Evolutionary conservation across 352 stramenopile genomes (phyloP), one percentile per base, ranked within the genome.

Genomic region (Pythium utonaiense): DNA sequence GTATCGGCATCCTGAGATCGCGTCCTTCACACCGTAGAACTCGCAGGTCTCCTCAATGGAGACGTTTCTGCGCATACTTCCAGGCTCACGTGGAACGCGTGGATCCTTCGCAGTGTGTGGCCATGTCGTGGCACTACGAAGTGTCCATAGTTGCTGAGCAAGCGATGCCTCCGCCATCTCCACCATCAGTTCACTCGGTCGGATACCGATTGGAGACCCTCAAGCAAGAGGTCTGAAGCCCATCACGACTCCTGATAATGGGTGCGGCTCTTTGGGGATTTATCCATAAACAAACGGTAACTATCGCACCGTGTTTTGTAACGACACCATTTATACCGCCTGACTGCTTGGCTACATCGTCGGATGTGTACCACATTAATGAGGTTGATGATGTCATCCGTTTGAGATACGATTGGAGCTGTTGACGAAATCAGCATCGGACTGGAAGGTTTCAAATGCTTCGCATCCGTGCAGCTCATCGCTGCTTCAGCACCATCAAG

Each of bases 1-100:
- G 4, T 36, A 10, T 21, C 51, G 51, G 51, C 51, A 57, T 1
- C 4, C 10, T 9, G 51, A 45, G 36, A 57, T 9, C 6, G 33
- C 34, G 22, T 57, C 51, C 17, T 36, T n/a, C 19, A 57, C 5
- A 33, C 50, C 50, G 31, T 57, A 57, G 50, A 47, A 57, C 7
- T 16, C 27, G 22, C 50, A 57, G 19, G 28, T 57, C 34, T 56
- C 50, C 3, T 9, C 50, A n/a, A 28, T 56, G 3, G 50, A 45
- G 28, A 45, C 36, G 31, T 56, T 56, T 34, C 36, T 56, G 10
- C 19, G 31, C 5, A 45, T 31, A n/a, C 38, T 24, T 16, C 24
- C 24, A 24, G 17, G 38, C 17, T 24, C 3, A 45, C 17, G 38
- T 5, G 38, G 38, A 6, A n/a, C 38, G 6, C 17, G 38, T 45